Evolutionary conservation across 352 stramenopile genomes (phyloP), one percentile per base, ranked within the genome.

Genomic region (Thalassiosira livingstoniorum): DNA sequence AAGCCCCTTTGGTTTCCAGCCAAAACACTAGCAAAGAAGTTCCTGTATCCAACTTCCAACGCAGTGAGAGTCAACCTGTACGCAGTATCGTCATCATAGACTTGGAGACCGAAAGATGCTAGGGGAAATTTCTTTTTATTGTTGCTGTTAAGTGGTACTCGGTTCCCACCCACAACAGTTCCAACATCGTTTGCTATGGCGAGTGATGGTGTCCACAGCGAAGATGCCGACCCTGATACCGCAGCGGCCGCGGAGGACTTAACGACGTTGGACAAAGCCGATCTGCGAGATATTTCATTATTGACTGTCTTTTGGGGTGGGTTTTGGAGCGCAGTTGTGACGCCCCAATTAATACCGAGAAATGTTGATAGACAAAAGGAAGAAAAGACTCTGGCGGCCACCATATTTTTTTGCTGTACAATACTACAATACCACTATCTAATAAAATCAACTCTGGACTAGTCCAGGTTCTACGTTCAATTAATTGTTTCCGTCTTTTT

Each of bases 1-100:
- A 92, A 92, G 64, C 89, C 89, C 58, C 80, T 86, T 80, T 92
- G 83, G 77, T 93, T 93, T 7, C 88, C 86, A 15, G 88, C 86
- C 25, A 93, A 69, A 23, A 93, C 86, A 72, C 70, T 86, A 1
- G 88, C 88, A 79, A 93, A 93, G 62, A 93, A 93, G 60, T 93
- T 93, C 23, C 88, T 74, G 70, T 93, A 93, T 37, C 89, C 87
- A 34, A 83, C 76, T 57, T 94, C 83, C 23, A 94, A 73, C 11
- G 89, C 89, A 3, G 73, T 86, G 7, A 89, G 69, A n/a, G 89
- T 92, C 37, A 92, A 70, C 78, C 87, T 85, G 63, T 91, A 92
- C 5, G 89, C 89, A 7, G 79, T 86, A 18, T 92, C 78, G 69
- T 94, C 89, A 65, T 90, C 70, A 67, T 94, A 94, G 23, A 92